Conservation (phyloP, 2,329 filamentous ascomycete genomes). For the Neodidymelliopsis sp. region DNA sequence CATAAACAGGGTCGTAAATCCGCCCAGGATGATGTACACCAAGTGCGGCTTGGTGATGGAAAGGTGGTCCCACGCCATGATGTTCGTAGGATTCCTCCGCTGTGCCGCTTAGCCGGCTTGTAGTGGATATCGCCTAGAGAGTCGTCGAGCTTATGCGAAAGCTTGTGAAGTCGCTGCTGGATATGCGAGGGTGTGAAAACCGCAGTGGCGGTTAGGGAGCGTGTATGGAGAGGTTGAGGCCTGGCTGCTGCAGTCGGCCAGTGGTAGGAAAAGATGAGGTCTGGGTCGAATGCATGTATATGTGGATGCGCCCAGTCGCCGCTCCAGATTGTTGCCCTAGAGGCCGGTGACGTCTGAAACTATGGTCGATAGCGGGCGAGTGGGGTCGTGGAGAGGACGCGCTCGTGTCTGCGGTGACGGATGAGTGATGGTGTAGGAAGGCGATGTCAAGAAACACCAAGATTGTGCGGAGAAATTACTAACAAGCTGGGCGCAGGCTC, state of each 20-base stretch:
- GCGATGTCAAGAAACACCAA: conserved; percentile 20
- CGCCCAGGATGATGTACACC: conserved; percentile 98
- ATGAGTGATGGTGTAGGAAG: conserved; percentile 18
- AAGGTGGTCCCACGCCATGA: conserved; percentile 81
- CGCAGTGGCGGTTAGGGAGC: conserved; percentile 5
- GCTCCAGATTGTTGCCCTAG: conserved; percentile 41
- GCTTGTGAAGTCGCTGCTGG: conserved; percentile 6
- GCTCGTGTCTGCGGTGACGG: conserved; percentile 5
- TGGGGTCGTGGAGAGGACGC: conserved; percentile 17
- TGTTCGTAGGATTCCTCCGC: conserved; percentile 16
- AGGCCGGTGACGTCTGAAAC: conserved; percentile 27
- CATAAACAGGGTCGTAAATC: conserved; percentile 98
- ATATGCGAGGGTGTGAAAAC: not conserved
- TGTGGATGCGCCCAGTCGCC: conserved; percentile 59
- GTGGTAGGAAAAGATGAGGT: conserved; percentile 27
- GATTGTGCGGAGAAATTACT: conserved; percentile 20
- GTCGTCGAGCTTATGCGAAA: conserved; percentile 21
- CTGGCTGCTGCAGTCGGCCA: conserved; percentile 24
- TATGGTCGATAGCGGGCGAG: conserved; percentile 10
- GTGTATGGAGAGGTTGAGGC: conserved; percentile 22
- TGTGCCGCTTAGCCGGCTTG: conserved; percentile 19
- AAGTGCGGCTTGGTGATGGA: conserved; percentile 92
- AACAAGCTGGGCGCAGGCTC: conserved; percentile 24
- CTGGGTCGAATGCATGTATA: conserved; percentile 54
- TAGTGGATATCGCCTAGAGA: conserved; percentile 18